Conservation (phyloP, 2,329 filamentous ascomycete genomes). For the Didymella arachidicola region DNA sequence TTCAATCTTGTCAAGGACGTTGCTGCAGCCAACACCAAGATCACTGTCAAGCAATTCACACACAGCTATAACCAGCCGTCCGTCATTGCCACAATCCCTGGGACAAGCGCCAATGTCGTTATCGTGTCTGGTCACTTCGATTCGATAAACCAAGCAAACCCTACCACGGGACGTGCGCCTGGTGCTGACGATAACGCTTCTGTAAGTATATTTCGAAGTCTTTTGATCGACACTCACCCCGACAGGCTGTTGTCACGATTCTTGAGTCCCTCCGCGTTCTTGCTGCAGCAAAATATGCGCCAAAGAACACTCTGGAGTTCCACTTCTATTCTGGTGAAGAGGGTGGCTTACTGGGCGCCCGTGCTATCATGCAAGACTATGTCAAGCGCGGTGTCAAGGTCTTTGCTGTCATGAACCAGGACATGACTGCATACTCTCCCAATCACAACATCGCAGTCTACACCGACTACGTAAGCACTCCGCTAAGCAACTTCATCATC, state of each 20-base stretch:
- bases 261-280: slow-evolving; percentile 84
- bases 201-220: slow-evolving; percentile 85
- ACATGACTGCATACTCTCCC: slow-evolving; percentile 82
- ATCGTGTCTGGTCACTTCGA: slow-evolving; percentile 91
- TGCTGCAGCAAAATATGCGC: slow-evolving; percentile 72
- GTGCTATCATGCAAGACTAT: slow-evolving; percentile 83
- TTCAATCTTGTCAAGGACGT: slow-evolving; percentile 74
- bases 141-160: slow-evolving; percentile 88
- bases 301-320: slow-evolving; percentile 86
- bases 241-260: slow-evolving; percentile 69
- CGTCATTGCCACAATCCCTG: slow-evolving; percentile 87
- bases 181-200: slow-evolving; percentile 92
- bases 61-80: slow-evolving; percentile 91
- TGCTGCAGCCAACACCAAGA: slow-evolving; percentile 74
- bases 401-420: slow-evolving; percentile 95
- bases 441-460: slow-evolving; percentile 66
- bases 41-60: slow-evolving; percentile 72
- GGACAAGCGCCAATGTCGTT: slow-evolving; percentile 78
- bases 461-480: slow-evolving; percentile 82
- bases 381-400: slow-evolving; percentile 66
- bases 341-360: slow-evolving; percentile 81
- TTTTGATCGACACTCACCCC: neutral
- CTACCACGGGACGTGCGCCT: slow-evolving; percentile 79
- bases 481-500: slow-evolving; percentile 30
- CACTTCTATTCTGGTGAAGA: slow-evolving; percentile 96